Conservation (phyloP, 306 rosid genomes). For the Vigna hirtella region DNA sequence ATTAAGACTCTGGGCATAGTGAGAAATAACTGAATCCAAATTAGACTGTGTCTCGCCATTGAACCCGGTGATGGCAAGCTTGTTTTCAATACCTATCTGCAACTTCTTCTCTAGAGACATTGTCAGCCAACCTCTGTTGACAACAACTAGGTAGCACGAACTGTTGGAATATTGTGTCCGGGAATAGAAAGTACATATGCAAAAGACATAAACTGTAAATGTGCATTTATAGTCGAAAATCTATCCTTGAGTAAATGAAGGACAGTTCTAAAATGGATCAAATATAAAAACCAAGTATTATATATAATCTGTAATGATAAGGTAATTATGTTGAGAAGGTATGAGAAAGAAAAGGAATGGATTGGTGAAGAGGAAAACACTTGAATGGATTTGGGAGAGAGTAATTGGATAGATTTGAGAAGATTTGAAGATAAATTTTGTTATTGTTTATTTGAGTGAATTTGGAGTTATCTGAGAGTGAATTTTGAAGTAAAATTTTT, state of each 20-base stretch:
- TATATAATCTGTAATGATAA: not conserved
- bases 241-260: too few relatives aligned
- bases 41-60: not conserved
- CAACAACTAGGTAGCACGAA: not conserved
- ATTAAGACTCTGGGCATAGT: not conserved
- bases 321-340: not conserved
- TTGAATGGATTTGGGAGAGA: too few relatives aligned
- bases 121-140: not conserved
- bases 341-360: constrained; percentile 51
- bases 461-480: too few relatives aligned
- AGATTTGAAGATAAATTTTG: too few relatives aligned
- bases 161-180: not conserved
- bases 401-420: too few relatives aligned
- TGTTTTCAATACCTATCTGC: not conserved
- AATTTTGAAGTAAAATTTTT: too few relatives aligned
- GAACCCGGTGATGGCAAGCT: not conserved
- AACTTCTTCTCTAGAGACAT: not conserved
- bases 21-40: constrained; percentile 11
- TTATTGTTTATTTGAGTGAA: too few relatives aligned
- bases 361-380: constrained; percentile 85
- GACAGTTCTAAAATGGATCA: too few relatives aligned
- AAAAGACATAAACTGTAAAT: too few relatives aligned
- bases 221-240: too few relatives aligned
- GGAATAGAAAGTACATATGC: too few relatives aligned
- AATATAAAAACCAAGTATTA: too few relatives aligned